phyloP scores from a whole-genome alignment of 2,329 filamentous ascomycete genomes.

The Botrytis medusae region DNA sequence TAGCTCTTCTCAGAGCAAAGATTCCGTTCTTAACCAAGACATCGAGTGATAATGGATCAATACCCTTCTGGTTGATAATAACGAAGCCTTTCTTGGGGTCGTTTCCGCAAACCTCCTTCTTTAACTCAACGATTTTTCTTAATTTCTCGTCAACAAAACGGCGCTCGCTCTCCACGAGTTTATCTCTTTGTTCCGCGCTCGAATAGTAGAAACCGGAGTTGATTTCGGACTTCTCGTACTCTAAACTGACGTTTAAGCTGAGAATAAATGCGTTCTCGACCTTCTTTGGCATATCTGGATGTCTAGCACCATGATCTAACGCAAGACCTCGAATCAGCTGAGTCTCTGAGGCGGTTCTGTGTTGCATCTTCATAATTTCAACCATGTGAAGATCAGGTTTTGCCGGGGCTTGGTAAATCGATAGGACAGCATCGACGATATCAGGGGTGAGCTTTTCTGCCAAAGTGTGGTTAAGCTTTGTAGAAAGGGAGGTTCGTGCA shows the following conservation, averaged over 20 bases:
- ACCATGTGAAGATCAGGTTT: constrained; percentile 99
- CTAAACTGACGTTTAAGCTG: constrained; percentile 91
- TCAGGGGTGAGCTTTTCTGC: constrained; percentile 90
- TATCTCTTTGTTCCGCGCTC: constrained; percentile 93
- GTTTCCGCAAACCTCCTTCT: constrained; percentile 94
- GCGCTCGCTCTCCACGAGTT: constrained; percentile 95
- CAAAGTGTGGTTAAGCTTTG: constrained; percentile 87
- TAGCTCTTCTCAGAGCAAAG: constrained; percentile 87
- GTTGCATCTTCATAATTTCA: constrained; percentile 99
- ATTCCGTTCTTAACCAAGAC: constrained; percentile 98
- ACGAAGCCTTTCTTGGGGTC: constrained; percentile 96
- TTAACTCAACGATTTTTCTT: constrained; percentile 95
- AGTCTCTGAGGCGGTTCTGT: constrained; percentile 92
- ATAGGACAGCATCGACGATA: constrained; percentile 93
- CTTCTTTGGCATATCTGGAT: constrained; percentile 97
- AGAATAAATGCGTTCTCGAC: constrained; percentile 95
- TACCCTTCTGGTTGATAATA: constrained; percentile 98
- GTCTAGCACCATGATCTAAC: constrained; percentile 90
- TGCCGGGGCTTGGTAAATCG: constrained; percentile 83
- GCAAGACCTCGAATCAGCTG: constrained; percentile 92
- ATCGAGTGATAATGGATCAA: constrained; percentile 92
- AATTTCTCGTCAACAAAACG: constrained; percentile 95
- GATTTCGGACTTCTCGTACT: constrained; percentile 99
- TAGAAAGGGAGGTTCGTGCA: constrained; percentile 89
- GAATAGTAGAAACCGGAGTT: constrained; percentile 99